Base-by-base conservation (phyloP, 768 basidiomycete species). In the Dioszegia hungarica region DNA sequence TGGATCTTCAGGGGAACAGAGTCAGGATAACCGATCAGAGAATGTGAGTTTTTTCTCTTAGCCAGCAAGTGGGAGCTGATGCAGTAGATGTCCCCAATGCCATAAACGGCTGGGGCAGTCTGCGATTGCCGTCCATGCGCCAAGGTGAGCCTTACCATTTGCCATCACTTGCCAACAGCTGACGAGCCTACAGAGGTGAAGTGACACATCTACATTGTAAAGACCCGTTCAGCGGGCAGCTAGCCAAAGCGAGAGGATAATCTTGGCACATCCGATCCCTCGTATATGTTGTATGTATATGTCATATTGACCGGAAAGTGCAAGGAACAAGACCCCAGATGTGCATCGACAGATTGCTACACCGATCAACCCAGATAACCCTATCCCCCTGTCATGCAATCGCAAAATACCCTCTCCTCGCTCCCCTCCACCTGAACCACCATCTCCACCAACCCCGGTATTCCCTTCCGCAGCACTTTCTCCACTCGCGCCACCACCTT, bases 171-270 rank as follows among this genome's bases (percentile, higher is more conserved):
- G n/a, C n/a, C n/a, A n/a, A n/a, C n/a, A 15, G 53, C 54, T 47
- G 54, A 52, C 39, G 22, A 25, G 31, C n/a, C 50, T 31, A 33
- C 65, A 95, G 92, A 46, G 93, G 93, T 9, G 90, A 94, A 77
- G 93, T 95, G 2, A 98, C 92, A 0, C 94, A 97, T 77, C 92
- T 93, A 74, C 89, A 94, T 60, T 98, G 93, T 72, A 86, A 91
- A 25, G 93, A 95, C 71, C 81, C 82, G 0, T 95, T 72, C 57
- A 63, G 62, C 33, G 50, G 50, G 0, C 56, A 54, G 43, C 59
- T 73, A 1, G 59, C 64, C 33, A 56, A 54, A 53, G n/a, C 65
- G n/a, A 53, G 68, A 46, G 66, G 53, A 50, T 61, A 36, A 48
- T 14, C 31, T n/a, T n/a, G n/a, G n/a, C n/a, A n/a, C n/a, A n/a